A percentile compares a stretch with the other conserved stretches of the same genome.
These are phyloP conservation scores for Phytophthora melonis DNA, from an alignment of 352 stramenopile genomes.

Conservation along the genomic window DNA sequence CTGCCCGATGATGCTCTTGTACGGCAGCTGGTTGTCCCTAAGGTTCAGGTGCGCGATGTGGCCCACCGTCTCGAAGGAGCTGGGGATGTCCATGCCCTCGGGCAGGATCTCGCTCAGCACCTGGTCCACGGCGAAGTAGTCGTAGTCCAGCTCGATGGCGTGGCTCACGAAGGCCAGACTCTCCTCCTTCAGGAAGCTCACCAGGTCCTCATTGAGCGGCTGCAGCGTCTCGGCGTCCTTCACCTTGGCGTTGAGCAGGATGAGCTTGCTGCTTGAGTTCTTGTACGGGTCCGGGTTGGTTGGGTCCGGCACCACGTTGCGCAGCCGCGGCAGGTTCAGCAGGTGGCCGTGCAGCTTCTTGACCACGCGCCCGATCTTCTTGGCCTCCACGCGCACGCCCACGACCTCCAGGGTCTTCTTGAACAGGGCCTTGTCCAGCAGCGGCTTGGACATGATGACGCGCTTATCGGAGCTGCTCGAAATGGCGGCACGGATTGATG, in stretches of 20 bases:
- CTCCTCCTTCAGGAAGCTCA: conserved; percentile 62
- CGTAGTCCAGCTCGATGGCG: conserved; percentile 81
- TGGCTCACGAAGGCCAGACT: conserved; percentile 72
- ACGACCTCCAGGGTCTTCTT: conserved; percentile 76
- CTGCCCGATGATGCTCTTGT: conserved; percentile 97
- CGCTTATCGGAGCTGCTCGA: conserved; percentile 2
- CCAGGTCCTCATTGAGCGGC: conserved; percentile 59
- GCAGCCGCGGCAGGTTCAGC: conserved; percentile 75
- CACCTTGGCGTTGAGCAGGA: conserved; percentile 76
- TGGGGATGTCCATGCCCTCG: conserved; percentile 86
- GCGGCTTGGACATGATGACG: conserved; percentile 33
- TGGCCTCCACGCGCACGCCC: conserved; percentile 78
- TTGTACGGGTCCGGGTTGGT: conserved; percentile 66
- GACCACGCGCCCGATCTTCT: conserved; percentile 82
- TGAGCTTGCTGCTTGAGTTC: conserved; percentile 76
- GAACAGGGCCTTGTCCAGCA: conserved; percentile 79
- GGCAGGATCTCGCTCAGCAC: conserved; percentile 90
- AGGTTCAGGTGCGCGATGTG: conserved; percentile 99
- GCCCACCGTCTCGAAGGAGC: conserved; percentile 96
- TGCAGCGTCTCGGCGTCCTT: conserved; percentile 62
- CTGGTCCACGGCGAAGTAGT: conserved; percentile 81
- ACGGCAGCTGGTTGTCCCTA: conserved; percentile 93
- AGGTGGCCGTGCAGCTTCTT: conserved; percentile 78
- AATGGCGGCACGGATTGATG: conserved; percentile 31
- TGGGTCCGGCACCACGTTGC: conserved; percentile 80